Base-by-base conservation (phyloP, 2,329 filamentous ascomycete species). In the Lecanosticta acicola region DNA sequence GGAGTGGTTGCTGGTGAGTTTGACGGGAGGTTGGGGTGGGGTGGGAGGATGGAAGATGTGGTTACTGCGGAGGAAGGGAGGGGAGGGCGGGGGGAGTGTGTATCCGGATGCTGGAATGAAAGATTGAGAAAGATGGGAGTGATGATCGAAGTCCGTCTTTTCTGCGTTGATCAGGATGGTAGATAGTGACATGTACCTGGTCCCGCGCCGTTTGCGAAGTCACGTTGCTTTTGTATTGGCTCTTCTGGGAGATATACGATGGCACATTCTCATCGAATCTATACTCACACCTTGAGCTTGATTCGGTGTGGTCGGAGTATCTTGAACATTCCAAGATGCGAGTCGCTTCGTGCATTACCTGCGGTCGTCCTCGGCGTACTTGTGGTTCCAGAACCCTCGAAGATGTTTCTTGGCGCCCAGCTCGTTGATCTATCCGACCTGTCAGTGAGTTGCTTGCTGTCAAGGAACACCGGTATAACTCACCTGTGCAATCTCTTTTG, bases 401-500 rank as follows among this genome's bases (percentile, higher is more conserved):
- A 67, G 72, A 60, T 79, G 74, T 57, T 77, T 72, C 60, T 71
- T 58, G 33, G 66, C 60, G 3, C 77, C 77, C 17, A 69, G 42
- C 20, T 67, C 60, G n/a, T 70, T 70, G 54, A 80, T 73, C 55
- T 63, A 35, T 11, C 33, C 11, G 2, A 32, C 17, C 24, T 32
- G 34, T n/a, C 3, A 21, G 4, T 32, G 29, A 18, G 19, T 21
- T 21, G 29, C n/a, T 32, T 3, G 5, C n/a, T n/a, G n/a, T n/a
- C n/a, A n/a, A n/a, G n/a, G n/a, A n/a, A n/a, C n/a, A n/a, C n/a
- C n/a, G n/a, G n/a, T n/a, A n/a, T n/a, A n/a, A 47, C 55, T 45
- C 26, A 61, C 60, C 50, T 74, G 66, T 48, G 76, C 66, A 18
- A 83, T 69, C 62, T 83, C 80, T 36, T 68, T 68, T 0, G 78